phyloP scores from a whole-genome alignment of 179 eudicot genomes.

The Amaranthus tricolor region DNA sequence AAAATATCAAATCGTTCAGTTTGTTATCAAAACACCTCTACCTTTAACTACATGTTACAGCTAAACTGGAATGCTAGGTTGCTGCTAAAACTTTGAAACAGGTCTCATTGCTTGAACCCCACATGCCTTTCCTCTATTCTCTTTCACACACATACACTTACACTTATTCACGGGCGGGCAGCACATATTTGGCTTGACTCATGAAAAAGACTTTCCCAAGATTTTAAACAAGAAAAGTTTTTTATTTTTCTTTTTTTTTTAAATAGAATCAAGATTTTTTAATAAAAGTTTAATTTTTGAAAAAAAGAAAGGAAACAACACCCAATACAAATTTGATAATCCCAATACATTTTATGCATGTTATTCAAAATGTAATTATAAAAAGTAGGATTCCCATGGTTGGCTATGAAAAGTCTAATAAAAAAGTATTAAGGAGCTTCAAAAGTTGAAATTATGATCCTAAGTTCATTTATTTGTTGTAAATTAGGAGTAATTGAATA shows the following conservation, averaged over 20 bases:
- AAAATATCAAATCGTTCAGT: too few species aligned
- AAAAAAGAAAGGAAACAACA: neutral
- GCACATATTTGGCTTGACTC: slow-evolving; percentile 30
- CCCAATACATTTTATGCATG: slow-evolving; percentile 14
- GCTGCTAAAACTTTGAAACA: slow-evolving; percentile 6
- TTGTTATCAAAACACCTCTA: too few species aligned
- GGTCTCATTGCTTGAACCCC: slow-evolving; percentile 19
- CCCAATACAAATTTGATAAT: neutral
- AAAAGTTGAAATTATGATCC: neutral
- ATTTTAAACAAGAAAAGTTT: neutral
- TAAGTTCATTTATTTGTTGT: too few species aligned
- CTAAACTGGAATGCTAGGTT: neutral
- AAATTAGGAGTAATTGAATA: too few species aligned
- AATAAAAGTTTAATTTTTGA: neutral
- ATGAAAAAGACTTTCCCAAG: slow-evolving; percentile 12
- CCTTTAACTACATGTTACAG: neutral
- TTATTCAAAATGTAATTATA: slow-evolving; percentile 15
- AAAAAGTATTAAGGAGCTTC: neutral
- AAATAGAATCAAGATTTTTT: too few species aligned
- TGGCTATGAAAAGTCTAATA: slow-evolving; percentile 6
- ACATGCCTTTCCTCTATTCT: slow-evolving; percentile 20
- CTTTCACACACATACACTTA: slow-evolving; percentile 12
- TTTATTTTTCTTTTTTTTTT: too few species aligned
- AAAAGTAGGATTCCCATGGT: slow-evolving; percentile 15
- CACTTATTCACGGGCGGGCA: slow-evolving; percentile 27